Evolutionary conservation across 2,329 filamentous ascomycete species (phyloP).

Genomic region (Epichloe glyceriae): DNA sequence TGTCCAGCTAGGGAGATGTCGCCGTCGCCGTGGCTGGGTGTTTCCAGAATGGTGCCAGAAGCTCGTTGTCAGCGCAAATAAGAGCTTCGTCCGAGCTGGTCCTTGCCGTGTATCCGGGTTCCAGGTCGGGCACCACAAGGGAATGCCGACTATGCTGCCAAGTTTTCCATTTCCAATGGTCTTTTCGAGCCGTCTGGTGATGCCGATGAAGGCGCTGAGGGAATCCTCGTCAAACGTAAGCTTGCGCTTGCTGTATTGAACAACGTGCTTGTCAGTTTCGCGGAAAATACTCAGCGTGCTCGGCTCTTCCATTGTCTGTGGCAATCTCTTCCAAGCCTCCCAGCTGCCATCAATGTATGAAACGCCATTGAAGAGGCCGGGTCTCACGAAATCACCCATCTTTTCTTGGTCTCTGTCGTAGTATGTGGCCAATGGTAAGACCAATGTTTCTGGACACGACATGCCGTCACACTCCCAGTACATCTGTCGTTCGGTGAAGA

Average conservation of each 20-base stretch:
- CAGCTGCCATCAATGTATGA: constrained; percentile 23
- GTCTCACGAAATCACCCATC: constrained; percentile 23
- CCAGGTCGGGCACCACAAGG: constrained; percentile 15
- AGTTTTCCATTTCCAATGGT: constrained; percentile 18
- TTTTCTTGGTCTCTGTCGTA: constrained; percentile 20
- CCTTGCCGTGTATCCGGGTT: constrained; percentile 8
- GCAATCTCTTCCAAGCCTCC: constrained; percentile 22
- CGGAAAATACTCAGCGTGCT: constrained; percentile 24
- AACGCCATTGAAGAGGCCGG: constrained; percentile 22
- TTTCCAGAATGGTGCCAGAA: constrained; percentile 24
- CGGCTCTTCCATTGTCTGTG: constrained; percentile 15
- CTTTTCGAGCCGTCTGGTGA: constrained; percentile 18
- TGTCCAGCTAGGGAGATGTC: constrained; percentile 23
- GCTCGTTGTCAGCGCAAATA: constrained; percentile 22
- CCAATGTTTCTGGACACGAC: constrained; percentile 22
- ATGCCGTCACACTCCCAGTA: constrained; percentile 28
- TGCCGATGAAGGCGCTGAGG: constrained; percentile 19
- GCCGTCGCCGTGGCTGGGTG: constrained; percentile 13
- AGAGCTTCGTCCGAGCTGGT: constrained; percentile 17
- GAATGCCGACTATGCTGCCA: constrained; percentile 19
- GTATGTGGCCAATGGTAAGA: constrained; percentile 19
- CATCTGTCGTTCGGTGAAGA: constrained; percentile 27
- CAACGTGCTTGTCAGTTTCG: constrained; percentile 20
- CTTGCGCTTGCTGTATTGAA: constrained; percentile 17
- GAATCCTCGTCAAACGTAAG: constrained; percentile 21